A percentile compares a stretch with the other conserved stretches of the same genome.
These are phyloP conservation scores for Isatis lusitanica DNA, from an alignment of 441 rosid genomes.

Conservation along the genomic window DNA sequence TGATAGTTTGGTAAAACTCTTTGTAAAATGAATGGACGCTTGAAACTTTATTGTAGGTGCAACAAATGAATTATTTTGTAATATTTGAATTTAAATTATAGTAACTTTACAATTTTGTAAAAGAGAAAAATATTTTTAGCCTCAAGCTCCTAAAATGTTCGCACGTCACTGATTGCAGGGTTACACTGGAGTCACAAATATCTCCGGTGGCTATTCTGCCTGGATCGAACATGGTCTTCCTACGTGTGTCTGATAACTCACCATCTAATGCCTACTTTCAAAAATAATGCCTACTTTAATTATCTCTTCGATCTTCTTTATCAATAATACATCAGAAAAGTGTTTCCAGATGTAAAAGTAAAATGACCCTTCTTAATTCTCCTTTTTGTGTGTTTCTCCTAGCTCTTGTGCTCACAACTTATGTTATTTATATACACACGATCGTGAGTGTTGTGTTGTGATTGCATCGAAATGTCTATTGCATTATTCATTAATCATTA, in stretches of 20 bases:
- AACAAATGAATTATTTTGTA: no score
- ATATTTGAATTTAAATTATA: no score
- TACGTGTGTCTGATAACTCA: conserved; percentile 31
- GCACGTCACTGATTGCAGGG: conserved; percentile 46
- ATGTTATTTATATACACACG: background rate
- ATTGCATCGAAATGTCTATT: background rate
- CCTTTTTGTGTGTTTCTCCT: background rate
- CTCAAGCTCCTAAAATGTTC: no score
- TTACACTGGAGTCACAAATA: conserved; percentile 55
- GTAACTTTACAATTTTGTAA: no score
- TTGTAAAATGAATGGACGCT: no score
- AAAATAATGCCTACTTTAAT: background rate
- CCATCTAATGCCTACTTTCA: background rate
- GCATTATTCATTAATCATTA: background rate
- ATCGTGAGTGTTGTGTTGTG: conserved; percentile 10
- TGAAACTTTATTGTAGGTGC: no score
- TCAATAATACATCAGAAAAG: background rate
- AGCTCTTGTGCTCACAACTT: background rate
- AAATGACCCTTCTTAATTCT: background rate
- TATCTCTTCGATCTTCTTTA: background rate
- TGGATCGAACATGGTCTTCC: conserved; percentile 78
- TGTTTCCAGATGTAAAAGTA: conserved; percentile 22
- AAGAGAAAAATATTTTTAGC: no score
- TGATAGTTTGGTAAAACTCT: no score
- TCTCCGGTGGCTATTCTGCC: conserved; percentile 73